Base-by-base conservation (phyloP, 1,284 basidiomycete species). In the Cutaneotrichosporon cavernicola region DNA sequence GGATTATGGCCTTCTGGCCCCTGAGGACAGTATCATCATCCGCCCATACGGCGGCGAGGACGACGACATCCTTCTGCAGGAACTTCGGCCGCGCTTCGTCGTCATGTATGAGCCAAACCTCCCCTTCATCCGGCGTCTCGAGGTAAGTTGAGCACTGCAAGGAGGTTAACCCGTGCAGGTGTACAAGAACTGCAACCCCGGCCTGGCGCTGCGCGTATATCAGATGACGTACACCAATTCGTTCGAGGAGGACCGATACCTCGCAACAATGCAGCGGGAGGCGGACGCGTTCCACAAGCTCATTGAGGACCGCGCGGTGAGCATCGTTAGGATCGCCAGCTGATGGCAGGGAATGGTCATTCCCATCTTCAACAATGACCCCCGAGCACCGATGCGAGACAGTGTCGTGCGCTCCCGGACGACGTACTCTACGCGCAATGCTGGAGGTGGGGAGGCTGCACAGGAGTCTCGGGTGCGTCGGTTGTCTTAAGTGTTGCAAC, bases 51-150 rank as follows among this genome's bases (percentile, higher is more conserved):
- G 90, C 0, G 94, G 94, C 53, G 96, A 98, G 72, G 88, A 90
- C 6, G 96, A 99, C 73, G 96, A 99, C 77, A 85, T 88, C 49
- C 82, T 97, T 56, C 83, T 99, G 34, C 86, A 89, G 61, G 96
- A 99, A 76, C 84, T 98, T 2, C 85, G 90, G 63, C 97, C 97
- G 2, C 87, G 90, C 63, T 97, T 94, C 75, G 89, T 97, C 60
- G 87, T 98, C 53, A 91, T 98, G 90, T 95, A 91, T 73, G 97
- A 99, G 73, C 94, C 96, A 0, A 92, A 89, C 73, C 88, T 93
- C 70, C 89, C 95, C 58, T 99, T 98, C 72, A 87, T 98, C 46
- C 85, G 97, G 31, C 86, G 96, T 0, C 85, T 99, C 46, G 96
- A 99, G 85, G 92, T 93, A 64, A 68, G 83, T 68, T 47, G 11